A percentile compares a stretch with the other conserved stretches of the same genome.
Evolutionary conservation across 1,284 basidiomycete genomes (phyloP).

Genomic region (Lentinus polychrous): DNA sequence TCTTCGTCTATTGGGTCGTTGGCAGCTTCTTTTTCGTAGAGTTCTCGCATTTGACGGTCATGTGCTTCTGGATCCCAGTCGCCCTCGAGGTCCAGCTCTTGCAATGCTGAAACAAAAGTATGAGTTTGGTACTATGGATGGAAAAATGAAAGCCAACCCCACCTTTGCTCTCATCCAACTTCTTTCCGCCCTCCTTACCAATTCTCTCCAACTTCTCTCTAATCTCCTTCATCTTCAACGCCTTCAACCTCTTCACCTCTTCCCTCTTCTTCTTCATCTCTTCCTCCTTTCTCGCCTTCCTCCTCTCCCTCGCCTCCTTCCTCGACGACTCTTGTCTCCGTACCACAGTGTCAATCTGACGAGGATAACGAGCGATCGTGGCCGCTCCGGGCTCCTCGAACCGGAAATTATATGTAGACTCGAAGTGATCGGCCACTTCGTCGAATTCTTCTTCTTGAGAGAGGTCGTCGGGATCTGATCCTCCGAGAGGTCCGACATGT

Average conservation of each 20-base stretch:
- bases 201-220: constrained; percentile 70
- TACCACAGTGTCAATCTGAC: constrained; percentile 61
- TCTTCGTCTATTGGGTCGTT: constrained; percentile 41
- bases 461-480: constrained; percentile 32
- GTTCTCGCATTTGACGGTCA: constrained; percentile 67
- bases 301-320: constrained; percentile 74
- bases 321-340: constrained; percentile 76
- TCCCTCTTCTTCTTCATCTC: constrained; percentile 73
- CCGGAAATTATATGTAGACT: constrained; percentile 88
- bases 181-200: constrained; percentile 55
- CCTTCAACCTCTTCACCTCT: constrained; percentile 75
- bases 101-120: constrained; percentile 36
- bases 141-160: no score
- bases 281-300: constrained; percentile 73
- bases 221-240: constrained; percentile 80
- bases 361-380: constrained; percentile 76
- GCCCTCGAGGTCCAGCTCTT: constrained; percentile 64
- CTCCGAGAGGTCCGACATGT: constrained; percentile 26
- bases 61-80: constrained; percentile 82
- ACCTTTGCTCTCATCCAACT: constrained; percentile 39
- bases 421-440: constrained; percentile 65
- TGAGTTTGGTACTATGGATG: background rate
- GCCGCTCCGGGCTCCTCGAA: constrained; percentile 85
- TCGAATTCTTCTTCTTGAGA: constrained; percentile 55
- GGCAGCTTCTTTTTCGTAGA: constrained; percentile 57